Base-by-base conservation (phyloP, 2,329 filamentous ascomycete genomes). In the Xylaria sp. region DNA sequence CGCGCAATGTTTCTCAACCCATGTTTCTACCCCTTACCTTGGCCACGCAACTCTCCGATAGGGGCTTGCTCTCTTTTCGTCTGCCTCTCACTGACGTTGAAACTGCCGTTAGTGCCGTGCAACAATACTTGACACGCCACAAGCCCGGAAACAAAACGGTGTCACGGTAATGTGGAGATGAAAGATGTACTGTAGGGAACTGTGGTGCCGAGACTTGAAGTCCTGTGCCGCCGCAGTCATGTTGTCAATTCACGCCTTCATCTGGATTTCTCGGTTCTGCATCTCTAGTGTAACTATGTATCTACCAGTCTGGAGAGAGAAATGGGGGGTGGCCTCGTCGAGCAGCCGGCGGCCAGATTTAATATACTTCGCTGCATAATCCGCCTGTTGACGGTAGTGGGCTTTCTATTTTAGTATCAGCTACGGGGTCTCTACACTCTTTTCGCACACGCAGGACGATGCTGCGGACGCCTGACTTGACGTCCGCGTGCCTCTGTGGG, bases 311-410 rank as follows among this genome's bases (percentile, higher is more conserved):
- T 48, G 39, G 65, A 69, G 45, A 63, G 58, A 39, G n/a, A 63
- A 41, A 45, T 60, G 57, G 61, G 65, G 52, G 64, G 65, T 69
- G 63, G 59, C 30, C 61, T 67, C 67, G 62, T 67, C 63, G 68
- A 57, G 66, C 67, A 67, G 64, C 52, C 63, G 50, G 55, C 66
- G 66, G 67, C 70, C 63, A 66, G 66, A 64, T 63, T 72, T 73
- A 74, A 77, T 76, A 76, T 76, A 72, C 71, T 70, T 71, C 72
- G 70, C 73, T 75, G 75, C 72, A 73, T 68, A 66, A 58, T 70
- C 75, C 72, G 68, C 70, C 65, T 73, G 66, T 63, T 61, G 63
- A 56, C 52, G 45, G 63, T 59, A 41, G 25, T 48, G 30, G 39
- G 45, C 50, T 65, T 61, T 68, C 68, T 70, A 70, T 70, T 70